Percentiles rank a stretch among this genome's conserved stretches.
phyloP scores from a whole-genome alignment of 1,284 basidiomycete species.

The Wolfiporia cocos region DNA sequence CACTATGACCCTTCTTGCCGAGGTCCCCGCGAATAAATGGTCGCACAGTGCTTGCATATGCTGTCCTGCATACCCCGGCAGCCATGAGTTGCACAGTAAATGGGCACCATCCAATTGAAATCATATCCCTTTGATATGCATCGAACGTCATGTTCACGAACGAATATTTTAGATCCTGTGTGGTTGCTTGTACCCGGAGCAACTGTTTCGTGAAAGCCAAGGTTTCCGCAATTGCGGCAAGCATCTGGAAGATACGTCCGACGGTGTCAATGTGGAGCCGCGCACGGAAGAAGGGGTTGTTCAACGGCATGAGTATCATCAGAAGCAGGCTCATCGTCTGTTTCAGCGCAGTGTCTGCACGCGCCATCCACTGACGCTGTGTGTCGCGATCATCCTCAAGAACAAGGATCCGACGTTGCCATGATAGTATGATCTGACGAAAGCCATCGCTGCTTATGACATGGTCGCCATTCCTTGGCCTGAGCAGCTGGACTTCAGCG shows the following conservation, averaged over 20 bases:
- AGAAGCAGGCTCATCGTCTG: not conserved
- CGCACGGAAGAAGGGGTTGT: not conserved
- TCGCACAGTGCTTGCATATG: not conserved
- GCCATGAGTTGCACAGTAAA: not conserved
- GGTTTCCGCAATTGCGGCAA: conserved; percentile 2
- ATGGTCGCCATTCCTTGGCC: not conserved
- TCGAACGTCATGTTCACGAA: not conserved
- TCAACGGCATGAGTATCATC: not conserved
- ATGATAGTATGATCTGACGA: not conserved
- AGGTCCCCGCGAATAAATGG: conserved; percentile 1
- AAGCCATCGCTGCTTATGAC: not conserved
- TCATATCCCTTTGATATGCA: not conserved
- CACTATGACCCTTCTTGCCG: not conserved
- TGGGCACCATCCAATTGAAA: not conserved
- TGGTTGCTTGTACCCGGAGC: too few species aligned
- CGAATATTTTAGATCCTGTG: not conserved
- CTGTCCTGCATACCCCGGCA: not conserved
- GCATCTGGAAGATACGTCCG: not conserved
- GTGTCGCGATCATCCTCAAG: not conserved
- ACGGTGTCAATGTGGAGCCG: not conserved
- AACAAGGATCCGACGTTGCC: not conserved
- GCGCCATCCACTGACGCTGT: not conserved
- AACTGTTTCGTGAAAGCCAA: not conserved
- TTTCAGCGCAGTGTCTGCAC: not conserved
- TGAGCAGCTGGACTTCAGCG: not conserved